Evolutionary conservation across 23 red algal genomes (phyloP).

Genomic region (Chondrus crispus): DNA sequence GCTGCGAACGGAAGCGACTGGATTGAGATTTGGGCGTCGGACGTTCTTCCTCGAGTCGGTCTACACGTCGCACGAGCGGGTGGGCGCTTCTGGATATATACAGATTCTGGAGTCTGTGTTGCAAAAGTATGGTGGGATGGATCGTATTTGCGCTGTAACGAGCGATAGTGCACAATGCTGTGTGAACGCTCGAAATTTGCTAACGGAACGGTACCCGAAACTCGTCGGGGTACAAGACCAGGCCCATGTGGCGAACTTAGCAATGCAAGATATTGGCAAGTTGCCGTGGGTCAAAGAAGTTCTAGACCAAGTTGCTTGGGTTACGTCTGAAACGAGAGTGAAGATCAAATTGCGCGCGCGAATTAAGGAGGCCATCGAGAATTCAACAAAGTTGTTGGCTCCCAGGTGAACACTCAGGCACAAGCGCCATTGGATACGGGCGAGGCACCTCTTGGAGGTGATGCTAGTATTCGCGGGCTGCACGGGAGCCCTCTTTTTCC

Average conservation of each 20-base stretch:
- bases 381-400: no score
- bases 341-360: no score
- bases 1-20: background rate
- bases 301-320: background rate
- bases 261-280: background rate
- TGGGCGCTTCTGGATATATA: background rate
- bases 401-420: no score
- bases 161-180: background rate
- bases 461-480: no score
- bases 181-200: background rate
- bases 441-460: no score
- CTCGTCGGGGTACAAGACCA: background rate
- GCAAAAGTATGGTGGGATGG: background rate
- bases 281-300: background rate
- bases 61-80: background rate
- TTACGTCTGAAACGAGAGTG: no score
- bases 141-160: background rate
- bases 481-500: no score
- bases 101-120: background rate
- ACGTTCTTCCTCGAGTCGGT: slow-evolving; percentile 11
- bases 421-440: no score
- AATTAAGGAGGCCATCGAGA: no score
- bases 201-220: background rate
- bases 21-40: background rate
- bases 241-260: background rate